Percentiles rank a stretch among this genome's conserved stretches.
Conservation (phyloP, 2,329 filamentous ascomycete genomes). For the Aspergillus sp. region DNA sequence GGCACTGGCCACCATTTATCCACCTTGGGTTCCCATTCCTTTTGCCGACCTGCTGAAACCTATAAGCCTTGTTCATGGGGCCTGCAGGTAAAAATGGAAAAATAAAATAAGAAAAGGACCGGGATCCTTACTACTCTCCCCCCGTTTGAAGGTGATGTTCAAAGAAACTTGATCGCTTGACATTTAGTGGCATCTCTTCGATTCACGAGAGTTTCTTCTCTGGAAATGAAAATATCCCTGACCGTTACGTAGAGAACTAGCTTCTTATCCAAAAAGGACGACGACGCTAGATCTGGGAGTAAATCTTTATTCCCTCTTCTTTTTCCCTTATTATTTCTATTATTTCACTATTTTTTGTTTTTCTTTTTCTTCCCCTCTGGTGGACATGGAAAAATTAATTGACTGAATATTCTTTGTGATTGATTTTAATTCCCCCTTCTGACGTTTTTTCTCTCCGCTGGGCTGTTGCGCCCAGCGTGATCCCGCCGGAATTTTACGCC, state of each 20-base stretch:
- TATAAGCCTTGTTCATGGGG: slow-evolving; percentile 24
- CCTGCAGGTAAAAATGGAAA: slow-evolving; percentile 9
- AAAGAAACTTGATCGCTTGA: background rate
- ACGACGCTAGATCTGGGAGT: too few species aligned
- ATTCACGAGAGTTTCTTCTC: background rate
- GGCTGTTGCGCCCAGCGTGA: slow-evolving; percentile 8
- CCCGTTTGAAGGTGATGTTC: background rate
- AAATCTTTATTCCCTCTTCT: too few species aligned
- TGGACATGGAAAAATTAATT: background rate
- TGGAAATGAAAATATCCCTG: background rate
- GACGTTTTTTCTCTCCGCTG: slow-evolving; percentile 7
- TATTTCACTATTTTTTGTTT: background rate
- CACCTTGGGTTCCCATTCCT: slow-evolving; percentile 13
- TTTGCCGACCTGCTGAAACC: slow-evolving; percentile 11
- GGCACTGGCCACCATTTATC: slow-evolving; percentile 33
- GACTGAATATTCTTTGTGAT: background rate
- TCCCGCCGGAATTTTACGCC: slow-evolving; percentile 20
- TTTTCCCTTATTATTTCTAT: too few species aligned
- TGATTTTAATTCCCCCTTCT: background rate
- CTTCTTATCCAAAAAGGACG: background rate
- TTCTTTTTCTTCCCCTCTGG: background rate
- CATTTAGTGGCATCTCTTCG: background rate
- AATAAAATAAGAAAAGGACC: background rate
- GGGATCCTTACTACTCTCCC: slow-evolving; percentile 2
- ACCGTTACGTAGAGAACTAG: background rate